These are phyloP conservation scores for Tulasnella sp. DNA, from an alignment of 768 basidiomycete genomes.

Conservation along the genomic window DNA sequence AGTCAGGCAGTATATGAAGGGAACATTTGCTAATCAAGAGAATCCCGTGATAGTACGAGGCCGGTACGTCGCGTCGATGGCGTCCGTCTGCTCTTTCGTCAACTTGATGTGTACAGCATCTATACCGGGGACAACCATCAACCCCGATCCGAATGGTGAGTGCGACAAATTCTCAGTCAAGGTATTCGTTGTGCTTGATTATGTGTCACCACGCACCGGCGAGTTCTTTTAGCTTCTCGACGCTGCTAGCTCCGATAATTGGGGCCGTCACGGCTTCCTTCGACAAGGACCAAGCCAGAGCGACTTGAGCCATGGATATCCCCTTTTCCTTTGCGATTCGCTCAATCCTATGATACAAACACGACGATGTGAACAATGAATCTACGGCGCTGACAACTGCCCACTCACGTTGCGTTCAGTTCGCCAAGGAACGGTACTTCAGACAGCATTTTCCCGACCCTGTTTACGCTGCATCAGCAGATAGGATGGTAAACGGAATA, in stretches of 20 bases:
- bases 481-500: neutral
- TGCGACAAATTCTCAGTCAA: too few species aligned
- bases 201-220: neutral
- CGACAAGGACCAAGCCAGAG: slow-evolving; percentile 1
- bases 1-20: too few species aligned
- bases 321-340: neutral
- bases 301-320: slow-evolving; percentile 10
- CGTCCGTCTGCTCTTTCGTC: slow-evolving; percentile 2
- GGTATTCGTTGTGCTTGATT: neutral
- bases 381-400: neutral
- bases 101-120: slow-evolving; percentile 1
- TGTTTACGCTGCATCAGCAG: neutral
- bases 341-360: neutral
- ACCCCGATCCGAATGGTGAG: too few species aligned
- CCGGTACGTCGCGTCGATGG: slow-evolving; percentile 3
- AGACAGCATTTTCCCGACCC: neutral
- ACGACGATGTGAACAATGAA: neutral
- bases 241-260: neutral
- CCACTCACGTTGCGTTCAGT: neutral
- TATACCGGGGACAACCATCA: too few species aligned
- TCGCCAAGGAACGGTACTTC: neutral
- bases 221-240: slow-evolving; percentile 1
- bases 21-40: too few species aligned
- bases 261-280: slow-evolving; percentile 8
- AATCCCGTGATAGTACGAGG: too few species aligned